Percentiles rank a stretch among this genome's conserved stretches.
phyloP scores from a whole-genome alignment of 257 asterid genomes.

The Fraxinus quadrangulata region DNA sequence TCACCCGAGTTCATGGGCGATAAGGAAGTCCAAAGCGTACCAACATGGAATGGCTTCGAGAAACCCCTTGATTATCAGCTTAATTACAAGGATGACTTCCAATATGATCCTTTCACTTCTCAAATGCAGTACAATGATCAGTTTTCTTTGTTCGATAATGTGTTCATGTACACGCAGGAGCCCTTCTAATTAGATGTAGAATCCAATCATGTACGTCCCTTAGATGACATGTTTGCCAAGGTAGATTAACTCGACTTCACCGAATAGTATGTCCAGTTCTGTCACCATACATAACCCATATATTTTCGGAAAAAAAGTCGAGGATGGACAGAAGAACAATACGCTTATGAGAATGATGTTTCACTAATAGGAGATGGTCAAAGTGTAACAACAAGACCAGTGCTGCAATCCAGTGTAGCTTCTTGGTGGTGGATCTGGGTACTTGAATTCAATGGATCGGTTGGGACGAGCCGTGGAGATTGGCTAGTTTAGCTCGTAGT shows the following conservation, averaged over 20 bases:
- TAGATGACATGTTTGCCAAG: background rate
- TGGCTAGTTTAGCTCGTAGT: background rate
- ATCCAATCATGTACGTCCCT: background rate
- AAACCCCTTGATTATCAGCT: conserved; percentile 28
- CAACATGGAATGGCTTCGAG: conserved; percentile 32
- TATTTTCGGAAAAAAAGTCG: background rate
- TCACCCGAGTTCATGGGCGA: conserved; percentile 33
- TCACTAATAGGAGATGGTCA: background rate
- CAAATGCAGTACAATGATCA: conserved; percentile 31
- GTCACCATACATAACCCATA: background rate
- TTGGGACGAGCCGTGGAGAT: background rate
- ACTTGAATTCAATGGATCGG: background rate
- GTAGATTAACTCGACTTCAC: background rate
- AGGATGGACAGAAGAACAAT: no score
- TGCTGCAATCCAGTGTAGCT: background rate
- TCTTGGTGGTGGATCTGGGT: background rate
- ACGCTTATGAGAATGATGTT: no score
- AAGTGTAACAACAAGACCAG: background rate
- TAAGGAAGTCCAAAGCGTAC: conserved; percentile 45
- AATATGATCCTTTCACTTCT: conserved; percentile 35
- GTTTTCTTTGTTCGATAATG: conserved; percentile 28
- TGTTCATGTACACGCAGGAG: conserved; percentile 30
- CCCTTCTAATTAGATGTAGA: background rate
- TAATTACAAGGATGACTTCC: conserved; percentile 31
- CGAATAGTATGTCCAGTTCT: background rate